Evolutionary conservation across 2,329 filamentous ascomycete genomes (phyloP).

Genomic region (Pochonia chlamydosporia): DNA sequence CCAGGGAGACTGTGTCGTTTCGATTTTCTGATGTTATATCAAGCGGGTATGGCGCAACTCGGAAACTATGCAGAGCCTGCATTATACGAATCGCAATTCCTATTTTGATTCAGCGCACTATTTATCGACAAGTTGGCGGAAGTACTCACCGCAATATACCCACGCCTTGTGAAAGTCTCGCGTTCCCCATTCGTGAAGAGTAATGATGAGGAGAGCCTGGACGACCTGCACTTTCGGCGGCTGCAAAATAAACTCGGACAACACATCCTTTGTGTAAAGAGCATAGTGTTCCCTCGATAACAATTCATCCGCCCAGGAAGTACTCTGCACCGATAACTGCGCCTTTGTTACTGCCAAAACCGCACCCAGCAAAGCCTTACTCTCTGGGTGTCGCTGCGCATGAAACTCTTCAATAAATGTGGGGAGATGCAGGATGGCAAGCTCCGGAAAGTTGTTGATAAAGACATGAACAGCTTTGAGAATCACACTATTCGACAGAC

Average conservation of each 20-base stretch:
- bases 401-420: conserved; percentile 21
- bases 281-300: conserved; percentile 27
- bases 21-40: conserved; percentile 16
- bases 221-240: conserved; percentile 27
- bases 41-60: conserved; percentile 21
- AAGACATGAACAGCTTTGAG: conserved; percentile 28
- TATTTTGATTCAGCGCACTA: background rate
- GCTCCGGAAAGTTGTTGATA: conserved; percentile 27
- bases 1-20: conserved; percentile 16
- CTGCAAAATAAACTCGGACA: conserved; percentile 20
- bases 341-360: conserved; percentile 23
- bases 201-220: conserved; percentile 32
- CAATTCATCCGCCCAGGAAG: conserved; percentile 20
- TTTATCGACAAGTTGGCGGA: background rate
- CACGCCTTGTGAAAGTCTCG: conserved; percentile 36
- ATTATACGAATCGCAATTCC: conserved; percentile 34
- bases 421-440: conserved; percentile 27
- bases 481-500: conserved; percentile 18
- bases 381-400: conserved; percentile 15
- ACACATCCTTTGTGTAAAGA: conserved; percentile 19
- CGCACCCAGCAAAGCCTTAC: conserved; percentile 22
- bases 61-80: conserved; percentile 26
- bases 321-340: conserved; percentile 25
- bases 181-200: conserved; percentile 35
- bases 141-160: conserved; percentile 29